phyloP scores from a whole-genome alignment of 805 yeast genomes.

The Candida gorgasii region DNA sequence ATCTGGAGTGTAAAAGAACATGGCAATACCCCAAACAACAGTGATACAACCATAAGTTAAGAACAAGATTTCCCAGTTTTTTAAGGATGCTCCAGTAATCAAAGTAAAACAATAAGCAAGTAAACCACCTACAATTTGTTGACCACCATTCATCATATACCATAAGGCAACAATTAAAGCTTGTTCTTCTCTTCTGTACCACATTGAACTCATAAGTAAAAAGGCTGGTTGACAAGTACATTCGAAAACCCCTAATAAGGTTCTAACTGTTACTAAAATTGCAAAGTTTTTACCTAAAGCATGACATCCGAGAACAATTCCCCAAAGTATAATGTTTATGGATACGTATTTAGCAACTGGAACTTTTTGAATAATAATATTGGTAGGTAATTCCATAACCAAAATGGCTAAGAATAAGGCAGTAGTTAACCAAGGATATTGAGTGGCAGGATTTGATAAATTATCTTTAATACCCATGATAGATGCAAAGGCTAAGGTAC shows the following conservation, averaged over 20 bases:
- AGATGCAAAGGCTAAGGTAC: conserved; percentile 58
- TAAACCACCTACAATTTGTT: conserved; percentile 50
- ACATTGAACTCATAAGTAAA: conserved; percentile 60
- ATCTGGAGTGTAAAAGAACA: conserved; percentile 50
- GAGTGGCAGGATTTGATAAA: conserved; percentile 36
- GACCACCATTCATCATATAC: conserved; percentile 58
- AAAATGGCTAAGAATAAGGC: conserved; percentile 55
- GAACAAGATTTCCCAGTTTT: conserved; percentile 63
- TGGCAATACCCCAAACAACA: conserved; percentile 46
- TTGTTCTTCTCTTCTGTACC: conserved; percentile 58
- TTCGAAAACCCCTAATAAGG: conserved; percentile 56
- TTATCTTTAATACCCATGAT: conserved; percentile 59
- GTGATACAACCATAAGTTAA: conserved; percentile 58
- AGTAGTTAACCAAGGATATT: conserved; percentile 54
- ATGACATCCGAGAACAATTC: conserved; percentile 50
- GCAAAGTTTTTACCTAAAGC: conserved; percentile 54
- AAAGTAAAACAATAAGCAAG: conserved; percentile 54
- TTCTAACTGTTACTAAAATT: conserved; percentile 52
- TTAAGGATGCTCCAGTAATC: conserved; percentile 37
- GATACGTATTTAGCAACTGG: conserved; percentile 56
- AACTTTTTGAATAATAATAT: conserved; percentile 42
- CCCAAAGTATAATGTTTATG: conserved; percentile 53
- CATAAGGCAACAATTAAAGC: conserved; percentile 26
- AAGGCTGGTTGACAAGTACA: conserved; percentile 57
- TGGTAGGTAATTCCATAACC: conserved; percentile 50